These are phyloP conservation scores for Candida coquimbonensis DNA, from an alignment of 805 yeast genomes.

Conservation along the genomic window DNA sequence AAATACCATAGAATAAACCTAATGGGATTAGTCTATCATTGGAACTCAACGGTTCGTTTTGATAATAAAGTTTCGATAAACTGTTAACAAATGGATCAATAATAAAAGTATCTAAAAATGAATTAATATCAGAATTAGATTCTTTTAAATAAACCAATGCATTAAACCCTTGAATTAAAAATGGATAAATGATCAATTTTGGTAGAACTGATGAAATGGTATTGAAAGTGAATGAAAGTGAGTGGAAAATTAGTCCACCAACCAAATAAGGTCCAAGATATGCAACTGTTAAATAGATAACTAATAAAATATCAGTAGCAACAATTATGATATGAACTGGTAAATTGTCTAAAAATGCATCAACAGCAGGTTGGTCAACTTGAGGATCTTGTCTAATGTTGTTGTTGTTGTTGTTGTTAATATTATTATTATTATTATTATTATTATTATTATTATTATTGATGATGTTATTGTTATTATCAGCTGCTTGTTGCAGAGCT, in stretches of 20 bases:
- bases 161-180: neutral
- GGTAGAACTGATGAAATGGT: slow-evolving; percentile 3
- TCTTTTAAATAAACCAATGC: neutral
- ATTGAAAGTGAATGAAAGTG: slow-evolving; percentile 10
- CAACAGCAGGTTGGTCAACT: neutral
- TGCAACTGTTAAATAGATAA: slow-evolving; percentile 33
- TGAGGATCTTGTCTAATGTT: neutral
- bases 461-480: neutral
- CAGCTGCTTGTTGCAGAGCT: neutral
- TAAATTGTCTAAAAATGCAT: slow-evolving; percentile 6
- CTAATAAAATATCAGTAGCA: slow-evolving; percentile 24
- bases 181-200: neutral
- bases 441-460: neutral
- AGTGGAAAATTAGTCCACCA: slow-evolving; percentile 27
- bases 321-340: slow-evolving; percentile 14
- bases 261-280: slow-evolving; percentile 43
- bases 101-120: slow-evolving; percentile 1
- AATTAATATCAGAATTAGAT: slow-evolving; percentile 2
- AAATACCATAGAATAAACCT: slow-evolving; percentile 27
- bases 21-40: slow-evolving; percentile 33
- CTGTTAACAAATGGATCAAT: slow-evolving; percentile 18
- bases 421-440: neutral
- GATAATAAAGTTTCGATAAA: slow-evolving; percentile 15
- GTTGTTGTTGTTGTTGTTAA: neutral
- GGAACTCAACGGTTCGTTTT: slow-evolving; percentile 25